Evolutionary conservation across 192 early-diverging fungal genomes (phyloP).

Genomic region (Podila epicladia): DNA sequence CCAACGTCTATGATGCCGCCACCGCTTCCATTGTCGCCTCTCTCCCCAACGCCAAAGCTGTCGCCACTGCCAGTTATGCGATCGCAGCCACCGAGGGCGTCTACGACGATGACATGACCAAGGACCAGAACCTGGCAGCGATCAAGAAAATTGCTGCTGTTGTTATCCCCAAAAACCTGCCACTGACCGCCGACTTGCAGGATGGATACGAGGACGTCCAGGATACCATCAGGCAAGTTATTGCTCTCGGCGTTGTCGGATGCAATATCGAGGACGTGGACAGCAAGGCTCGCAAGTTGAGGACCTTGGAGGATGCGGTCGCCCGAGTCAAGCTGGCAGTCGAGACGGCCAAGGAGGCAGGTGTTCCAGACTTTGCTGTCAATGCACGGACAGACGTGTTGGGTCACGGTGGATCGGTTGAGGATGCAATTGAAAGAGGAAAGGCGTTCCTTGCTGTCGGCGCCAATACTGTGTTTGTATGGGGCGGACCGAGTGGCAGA

Average conservation of each 20-base stretch:
- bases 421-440: constrained; percentile 52
- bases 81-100: constrained; percentile 51
- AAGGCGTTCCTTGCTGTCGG: constrained; percentile 52
- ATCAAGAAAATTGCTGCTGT: constrained; percentile 32
- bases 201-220: constrained; percentile 54
- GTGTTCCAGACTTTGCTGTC: constrained; percentile 58
- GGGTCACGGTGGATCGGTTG: constrained; percentile 25
- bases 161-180: constrained; percentile 14
- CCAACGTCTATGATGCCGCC: constrained; percentile 37
- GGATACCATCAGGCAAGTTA: constrained; percentile 21
- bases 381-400: constrained; percentile 55
- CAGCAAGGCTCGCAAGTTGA: constrained; percentile 9
- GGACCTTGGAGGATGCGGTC: constrained; percentile 37
- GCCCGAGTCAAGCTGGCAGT: constrained; percentile 31
- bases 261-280: constrained; percentile 45
- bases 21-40: constrained; percentile 22
- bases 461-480: constrained; percentile 54
- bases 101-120: constrained; percentile 47
- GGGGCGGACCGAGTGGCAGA: constrained; percentile 42
- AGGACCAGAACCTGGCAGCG: constrained; percentile 45
- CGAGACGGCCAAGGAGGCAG: constrained; percentile 31
- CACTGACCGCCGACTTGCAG: constrained; percentile 45
- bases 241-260: constrained; percentile 18
- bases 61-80: constrained; percentile 52
- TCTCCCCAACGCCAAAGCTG: constrained; percentile 29